Evolutionary conservation across 2,329 filamentous ascomycete genomes (phyloP).

Genomic region (Leptographium lundbergii): DNA sequence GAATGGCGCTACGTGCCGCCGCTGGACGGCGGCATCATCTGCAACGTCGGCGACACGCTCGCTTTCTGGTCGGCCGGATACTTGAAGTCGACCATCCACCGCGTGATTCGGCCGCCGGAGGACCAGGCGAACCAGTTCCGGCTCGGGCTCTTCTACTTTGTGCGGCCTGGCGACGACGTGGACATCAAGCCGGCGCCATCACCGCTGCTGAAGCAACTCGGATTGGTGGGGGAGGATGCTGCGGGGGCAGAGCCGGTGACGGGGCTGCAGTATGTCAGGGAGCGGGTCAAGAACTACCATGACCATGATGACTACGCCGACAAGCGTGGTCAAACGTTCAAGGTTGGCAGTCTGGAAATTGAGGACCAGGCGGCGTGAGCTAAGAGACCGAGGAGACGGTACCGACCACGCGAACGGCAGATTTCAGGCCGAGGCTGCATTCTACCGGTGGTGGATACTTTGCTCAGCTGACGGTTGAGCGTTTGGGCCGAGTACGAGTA

Average conservation of each 20-base stretch:
- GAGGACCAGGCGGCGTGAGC: background rate
- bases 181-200: constrained; percentile 8
- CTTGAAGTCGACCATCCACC: constrained; percentile 12
- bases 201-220: constrained; percentile 16
- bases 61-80: constrained; percentile 17
- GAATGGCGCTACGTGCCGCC: constrained; percentile 36
- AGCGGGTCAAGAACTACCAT: constrained; percentile 32
- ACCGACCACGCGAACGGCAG: too few relatives aligned
- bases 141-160: constrained; percentile 38
- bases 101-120: constrained; percentile 16
- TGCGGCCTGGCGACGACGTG: constrained; percentile 20
- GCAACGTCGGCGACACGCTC: constrained; percentile 25
- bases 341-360: background rate
- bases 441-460: too few relatives aligned
- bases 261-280: constrained; percentile 32
- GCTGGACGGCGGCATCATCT: constrained; percentile 28
- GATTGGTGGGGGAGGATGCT: constrained; percentile 25
- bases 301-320: constrained; percentile 9
- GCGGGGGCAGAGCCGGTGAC: constrained; percentile 20
- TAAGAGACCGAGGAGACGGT: too few relatives aligned
- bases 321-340: background rate
- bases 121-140: constrained; percentile 32
- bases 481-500: too few relatives aligned
- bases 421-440: too few relatives aligned
- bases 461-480: too few relatives aligned